Evolutionary conservation across 2,329 filamentous ascomycete genomes (phyloP).

Genomic region (Microthyrium microscopicum): DNA sequence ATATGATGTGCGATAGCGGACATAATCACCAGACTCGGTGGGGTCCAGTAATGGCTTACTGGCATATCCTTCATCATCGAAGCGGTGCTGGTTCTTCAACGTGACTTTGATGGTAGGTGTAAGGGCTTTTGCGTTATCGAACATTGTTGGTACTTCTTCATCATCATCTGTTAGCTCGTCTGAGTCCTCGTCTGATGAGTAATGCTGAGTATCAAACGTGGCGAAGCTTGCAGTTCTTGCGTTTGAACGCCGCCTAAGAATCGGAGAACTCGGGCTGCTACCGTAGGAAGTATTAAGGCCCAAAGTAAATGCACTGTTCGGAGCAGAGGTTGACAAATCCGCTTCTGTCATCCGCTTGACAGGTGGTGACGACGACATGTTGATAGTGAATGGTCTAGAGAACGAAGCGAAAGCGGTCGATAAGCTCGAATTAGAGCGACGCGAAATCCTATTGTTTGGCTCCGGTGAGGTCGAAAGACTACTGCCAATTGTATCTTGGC

Average conservation of each 20-base stretch:
- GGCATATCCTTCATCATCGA: constrained; percentile 34
- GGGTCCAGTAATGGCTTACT: constrained; percentile 33
- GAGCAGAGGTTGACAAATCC: constrained; percentile 25
- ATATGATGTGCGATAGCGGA: constrained; percentile 38
- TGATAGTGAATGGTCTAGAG: constrained; percentile 21
- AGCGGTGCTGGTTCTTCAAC: constrained; percentile 40
- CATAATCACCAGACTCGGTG: constrained; percentile 29
- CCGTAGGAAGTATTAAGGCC: constrained; percentile 25
- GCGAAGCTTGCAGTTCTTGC: constrained; percentile 22
- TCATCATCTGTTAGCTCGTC: constrained; percentile 2
- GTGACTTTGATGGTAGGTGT: constrained; percentile 27
- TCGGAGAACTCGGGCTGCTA: constrained; percentile 15
- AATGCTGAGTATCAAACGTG: constrained; percentile 10
- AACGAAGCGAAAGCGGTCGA: constrained; percentile 23
- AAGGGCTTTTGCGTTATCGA: constrained; percentile 10
- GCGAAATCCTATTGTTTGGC: constrained; percentile 17
- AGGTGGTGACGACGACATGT: constrained; percentile 22
- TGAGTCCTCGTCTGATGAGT: constrained; percentile 2
- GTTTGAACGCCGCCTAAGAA: constrained; percentile 13
- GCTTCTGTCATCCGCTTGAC: constrained; percentile 16
- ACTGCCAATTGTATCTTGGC: constrained; percentile 17
- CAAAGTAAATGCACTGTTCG: constrained; percentile 29
- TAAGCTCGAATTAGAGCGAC: constrained; percentile 19
- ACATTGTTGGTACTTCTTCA: constrained; percentile 4
- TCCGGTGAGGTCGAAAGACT: constrained; percentile 25